Conservation (phyloP, 2,329 filamentous ascomycete genomes). For the Simplicillium aogashimaense region DNA sequence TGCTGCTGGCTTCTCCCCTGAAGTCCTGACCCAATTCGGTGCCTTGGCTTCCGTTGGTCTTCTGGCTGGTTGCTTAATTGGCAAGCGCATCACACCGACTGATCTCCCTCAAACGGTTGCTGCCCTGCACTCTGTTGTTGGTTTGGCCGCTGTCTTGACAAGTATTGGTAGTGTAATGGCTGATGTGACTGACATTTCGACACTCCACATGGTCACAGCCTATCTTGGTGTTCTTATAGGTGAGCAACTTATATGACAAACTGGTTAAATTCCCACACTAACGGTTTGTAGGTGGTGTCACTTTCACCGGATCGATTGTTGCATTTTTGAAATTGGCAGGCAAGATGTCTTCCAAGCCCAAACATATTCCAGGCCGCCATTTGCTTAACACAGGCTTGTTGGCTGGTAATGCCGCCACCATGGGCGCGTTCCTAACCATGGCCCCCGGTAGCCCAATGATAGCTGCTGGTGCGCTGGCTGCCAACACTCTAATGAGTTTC, state of each 20-base stretch:
- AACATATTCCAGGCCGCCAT: conserved; percentile 64
- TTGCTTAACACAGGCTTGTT: conserved; percentile 65
- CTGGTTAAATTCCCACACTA: not conserved
- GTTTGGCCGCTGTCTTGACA: conserved; percentile 78
- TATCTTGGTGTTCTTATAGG: conserved; percentile 81
- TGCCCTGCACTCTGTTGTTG: conserved; percentile 81
- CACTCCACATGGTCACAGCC: conserved; percentile 73
- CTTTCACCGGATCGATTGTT: conserved; percentile 84
- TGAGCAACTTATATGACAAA: conserved; percentile 10
- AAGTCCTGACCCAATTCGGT: conserved; percentile 73
- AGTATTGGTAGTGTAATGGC: conserved; percentile 81
- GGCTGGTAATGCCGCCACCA: conserved; percentile 67
- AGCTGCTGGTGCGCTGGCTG: conserved; percentile 66
- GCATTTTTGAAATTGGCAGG: conserved; percentile 83
- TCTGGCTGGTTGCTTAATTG: conserved; percentile 61
- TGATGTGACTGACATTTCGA: conserved; percentile 59
- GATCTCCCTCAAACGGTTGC: conserved; percentile 84
- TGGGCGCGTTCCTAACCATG: conserved; percentile 76
- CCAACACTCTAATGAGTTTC: conserved; percentile 71
- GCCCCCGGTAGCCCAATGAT: conserved; percentile 70
- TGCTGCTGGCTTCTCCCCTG: conserved; percentile 70
- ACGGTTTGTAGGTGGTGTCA: conserved; percentile 52
- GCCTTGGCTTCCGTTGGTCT: conserved; percentile 63
- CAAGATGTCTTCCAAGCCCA: conserved; percentile 69
- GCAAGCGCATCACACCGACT: conserved; percentile 78